These are phyloP conservation scores for Zygoascus meyerae DNA, from an alignment of 1,139 yeast species.

Conservation along the genomic window DNA sequence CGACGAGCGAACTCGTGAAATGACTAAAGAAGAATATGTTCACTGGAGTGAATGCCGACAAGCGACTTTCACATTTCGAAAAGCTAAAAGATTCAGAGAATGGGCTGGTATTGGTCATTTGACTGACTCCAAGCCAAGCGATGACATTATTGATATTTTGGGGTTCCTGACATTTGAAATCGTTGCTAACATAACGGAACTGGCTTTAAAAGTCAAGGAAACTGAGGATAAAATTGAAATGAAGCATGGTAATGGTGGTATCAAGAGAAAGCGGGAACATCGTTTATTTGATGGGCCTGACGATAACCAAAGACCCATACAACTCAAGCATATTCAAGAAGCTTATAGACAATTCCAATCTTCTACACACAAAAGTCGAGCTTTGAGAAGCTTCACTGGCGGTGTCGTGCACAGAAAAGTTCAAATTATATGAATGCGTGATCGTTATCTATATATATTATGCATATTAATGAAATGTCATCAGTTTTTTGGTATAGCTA, in stretches of 20 bases:
- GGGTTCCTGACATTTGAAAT: slow-evolving; percentile 96
- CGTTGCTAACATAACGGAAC: slow-evolving; percentile 90
- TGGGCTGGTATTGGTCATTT: slow-evolving; percentile 89
- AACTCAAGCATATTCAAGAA: slow-evolving; percentile 80
- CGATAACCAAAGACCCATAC: slow-evolving; percentile 74
- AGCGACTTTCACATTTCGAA: slow-evolving; percentile 92
- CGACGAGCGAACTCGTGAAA: slow-evolving; percentile 84
- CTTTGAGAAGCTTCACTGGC: slow-evolving; percentile 65
- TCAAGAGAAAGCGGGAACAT: slow-evolving; percentile 40
- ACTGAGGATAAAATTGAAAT: slow-evolving; percentile 49
- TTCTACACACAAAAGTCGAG: slow-evolving; percentile 53
- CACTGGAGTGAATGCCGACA: slow-evolving; percentile 99
- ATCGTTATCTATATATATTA: background rate
- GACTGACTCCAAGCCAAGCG: slow-evolving; percentile 88
- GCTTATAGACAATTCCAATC: slow-evolving; percentile 84
- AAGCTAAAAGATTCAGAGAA: slow-evolving; percentile 86
- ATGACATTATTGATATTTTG: slow-evolving; percentile 90
- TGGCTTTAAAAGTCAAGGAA: slow-evolving; percentile 75
- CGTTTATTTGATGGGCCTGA: slow-evolving; percentile 89
- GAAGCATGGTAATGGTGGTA: slow-evolving; percentile 28
- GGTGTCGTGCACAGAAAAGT: slow-evolving; percentile 43
- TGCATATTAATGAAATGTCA: background rate
- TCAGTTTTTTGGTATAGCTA: background rate
- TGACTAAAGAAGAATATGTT: slow-evolving; percentile 96
- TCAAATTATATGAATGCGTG: slow-evolving; percentile 29